Evolutionary conservation across 1,284 basidiomycete genomes (phyloP).

Genomic region (Apiotrichum mycotoxinovorans): DNA sequence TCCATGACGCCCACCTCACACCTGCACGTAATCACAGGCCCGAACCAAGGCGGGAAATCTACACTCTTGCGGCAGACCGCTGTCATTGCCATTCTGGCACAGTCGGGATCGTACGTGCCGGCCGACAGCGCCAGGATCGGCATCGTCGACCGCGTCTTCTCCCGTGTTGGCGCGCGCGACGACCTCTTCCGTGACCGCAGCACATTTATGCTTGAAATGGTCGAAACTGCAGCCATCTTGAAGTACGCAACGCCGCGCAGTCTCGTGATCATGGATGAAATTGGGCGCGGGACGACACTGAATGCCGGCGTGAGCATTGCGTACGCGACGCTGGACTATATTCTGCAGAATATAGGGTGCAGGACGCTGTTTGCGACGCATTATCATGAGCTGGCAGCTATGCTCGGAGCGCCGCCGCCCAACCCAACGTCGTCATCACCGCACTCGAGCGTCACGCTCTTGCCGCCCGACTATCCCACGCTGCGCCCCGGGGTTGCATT

Average conservation of each 20-base stretch:
- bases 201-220: slow-evolving; percentile 67
- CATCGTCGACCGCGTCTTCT: slow-evolving; percentile 86
- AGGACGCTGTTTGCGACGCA: slow-evolving; percentile 93
- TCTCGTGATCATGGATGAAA: slow-evolving; percentile 92
- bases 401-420: slow-evolving; percentile 57
- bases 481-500: slow-evolving; percentile 60
- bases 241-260: slow-evolving; percentile 74
- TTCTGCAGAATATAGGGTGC: slow-evolving; percentile 69
- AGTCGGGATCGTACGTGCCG: slow-evolving; percentile 89
- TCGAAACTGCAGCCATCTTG: slow-evolving; percentile 57
- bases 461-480: slow-evolving; percentile 27
- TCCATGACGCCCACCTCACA: slow-evolving; percentile 59
- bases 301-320: slow-evolving; percentile 89
- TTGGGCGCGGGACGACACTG: slow-evolving; percentile 90
- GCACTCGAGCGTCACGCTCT: not conserved
- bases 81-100: slow-evolving; percentile 83
- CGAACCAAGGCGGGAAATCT: slow-evolving; percentile 93
- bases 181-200: slow-evolving; percentile 88
- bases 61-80: slow-evolving; percentile 90
- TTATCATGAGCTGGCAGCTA: slow-evolving; percentile 86
- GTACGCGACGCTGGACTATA: slow-evolving; percentile 81
- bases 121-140: slow-evolving; percentile 74
- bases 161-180: slow-evolving; percentile 92
- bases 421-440: not conserved
- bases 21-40: slow-evolving; percentile 81